Evolutionary conservation across 371 early-diverging fungal genomes (phyloP).

Genomic region (Nematocida sp.): DNA sequence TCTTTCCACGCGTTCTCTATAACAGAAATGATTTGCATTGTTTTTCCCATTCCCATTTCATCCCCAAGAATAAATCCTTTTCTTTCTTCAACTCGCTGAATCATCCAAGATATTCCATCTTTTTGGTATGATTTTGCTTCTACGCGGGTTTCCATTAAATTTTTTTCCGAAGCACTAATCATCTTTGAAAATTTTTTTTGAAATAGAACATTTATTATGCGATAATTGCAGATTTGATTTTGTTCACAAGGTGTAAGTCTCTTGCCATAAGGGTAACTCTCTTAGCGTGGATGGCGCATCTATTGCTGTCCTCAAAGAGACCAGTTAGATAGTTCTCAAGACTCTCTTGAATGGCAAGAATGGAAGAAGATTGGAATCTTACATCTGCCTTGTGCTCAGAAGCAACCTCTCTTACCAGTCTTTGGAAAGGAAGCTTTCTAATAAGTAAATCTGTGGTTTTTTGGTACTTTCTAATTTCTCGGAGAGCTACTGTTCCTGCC

Average conservation of each 20-base stretch:
- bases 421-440: conserved; percentile 93
- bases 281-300: conserved; percentile 86
- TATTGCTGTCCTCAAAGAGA: conserved; percentile 73
- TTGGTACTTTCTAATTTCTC: conserved; percentile 93
- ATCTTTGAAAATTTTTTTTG: not conserved
- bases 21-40: conserved; percentile 80
- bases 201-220: conserved; percentile 44
- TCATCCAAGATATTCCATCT: conserved; percentile 80
- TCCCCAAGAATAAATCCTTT: conserved; percentile 90
- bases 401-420: conserved; percentile 79
- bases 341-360: conserved; percentile 94
- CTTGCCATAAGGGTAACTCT: conserved; percentile 82
- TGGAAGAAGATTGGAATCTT: conserved; percentile 91
- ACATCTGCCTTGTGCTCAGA: conserved; percentile 82
- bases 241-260: conserved; percentile 80
- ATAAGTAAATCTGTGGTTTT: conserved; percentile 91
- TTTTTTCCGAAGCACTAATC: not conserved
- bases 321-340: conserved; percentile 88
- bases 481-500: conserved; percentile 76
- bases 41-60: conserved; percentile 95
- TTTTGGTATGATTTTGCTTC: conserved; percentile 72
- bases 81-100: conserved; percentile 63
- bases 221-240: conserved; percentile 70
- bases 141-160: not conserved
- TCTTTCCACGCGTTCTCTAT: conserved; percentile 67